These are phyloP conservation scores for Saccharum spontaneum DNA, from an alignment of 176 grass and related monocot species.

Conservation along the genomic window DNA sequence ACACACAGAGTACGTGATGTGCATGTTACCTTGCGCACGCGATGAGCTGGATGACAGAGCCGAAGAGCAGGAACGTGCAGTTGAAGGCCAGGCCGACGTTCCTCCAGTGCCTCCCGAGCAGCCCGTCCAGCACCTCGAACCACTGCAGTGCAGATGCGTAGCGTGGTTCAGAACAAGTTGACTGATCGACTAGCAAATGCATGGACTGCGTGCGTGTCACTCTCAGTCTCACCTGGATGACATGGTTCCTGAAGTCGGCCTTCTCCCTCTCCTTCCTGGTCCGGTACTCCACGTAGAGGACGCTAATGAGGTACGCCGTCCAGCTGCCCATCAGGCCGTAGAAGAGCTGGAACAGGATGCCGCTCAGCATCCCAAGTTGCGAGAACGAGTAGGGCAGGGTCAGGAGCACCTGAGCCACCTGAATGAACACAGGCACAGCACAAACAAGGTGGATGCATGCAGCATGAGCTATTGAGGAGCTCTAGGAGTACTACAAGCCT, in stretches of 20 bases:
- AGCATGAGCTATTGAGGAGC: background rate
- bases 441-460: background rate
- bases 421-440: conserved; percentile 2
- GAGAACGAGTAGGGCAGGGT: conserved; percentile 99
- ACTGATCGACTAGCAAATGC: background rate
- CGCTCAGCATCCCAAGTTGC: conserved; percentile 94
- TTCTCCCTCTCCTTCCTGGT: conserved; percentile 97
- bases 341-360: conserved; percentile 91
- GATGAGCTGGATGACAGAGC: conserved; percentile 99
- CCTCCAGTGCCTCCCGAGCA: conserved; percentile 95
- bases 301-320: conserved; percentile 98
- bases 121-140: conserved; percentile 97
- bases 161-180: background rate
- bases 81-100: conserved; percentile 97
- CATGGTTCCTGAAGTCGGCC: conserved; percentile 93
- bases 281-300: conserved; percentile 93
- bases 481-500: background rate
- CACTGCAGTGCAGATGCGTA: conserved; percentile 44
- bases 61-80: conserved; percentile 99
- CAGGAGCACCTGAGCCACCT: conserved; percentile 98
- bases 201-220: background rate
- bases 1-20: background rate
- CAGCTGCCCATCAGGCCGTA: conserved; percentile 95
- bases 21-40: conserved; percentile 81
- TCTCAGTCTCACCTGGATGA: conserved; percentile 70